phyloP scores from a whole-genome alignment of 257 asterid genomes.

The Solanum virginianum region DNA sequence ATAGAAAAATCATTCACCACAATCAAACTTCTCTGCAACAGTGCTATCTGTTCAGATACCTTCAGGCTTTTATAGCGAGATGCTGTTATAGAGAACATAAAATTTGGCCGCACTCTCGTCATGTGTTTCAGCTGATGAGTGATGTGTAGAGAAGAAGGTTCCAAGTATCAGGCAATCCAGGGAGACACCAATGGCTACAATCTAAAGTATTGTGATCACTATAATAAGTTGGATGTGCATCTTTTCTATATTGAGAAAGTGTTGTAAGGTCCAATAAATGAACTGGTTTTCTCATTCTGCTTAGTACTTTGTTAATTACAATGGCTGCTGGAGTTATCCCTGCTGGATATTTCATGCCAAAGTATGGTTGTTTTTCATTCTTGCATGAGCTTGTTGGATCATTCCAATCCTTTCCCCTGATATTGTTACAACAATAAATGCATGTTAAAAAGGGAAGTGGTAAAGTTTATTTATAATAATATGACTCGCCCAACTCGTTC shows the following conservation, averaged over 20 bases:
- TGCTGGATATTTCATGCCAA: slow-evolving; percentile 48
- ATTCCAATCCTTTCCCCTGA: slow-evolving; percentile 75
- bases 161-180: slow-evolving; percentile 97
- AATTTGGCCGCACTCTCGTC: not conserved
- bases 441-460: not conserved
- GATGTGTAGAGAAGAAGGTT: slow-evolving; percentile 57
- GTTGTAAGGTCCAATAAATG: slow-evolving; percentile 55
- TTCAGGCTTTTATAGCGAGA: not conserved
- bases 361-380: slow-evolving; percentile 48
- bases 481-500: not conserved
- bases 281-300: slow-evolving; percentile 70
- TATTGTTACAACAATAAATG: not conserved
- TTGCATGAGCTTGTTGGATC: slow-evolving; percentile 52
- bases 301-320: slow-evolving; percentile 64
- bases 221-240: slow-evolving; percentile 63
- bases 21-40: not conserved
- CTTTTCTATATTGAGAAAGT: slow-evolving; percentile 79
- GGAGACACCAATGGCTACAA: slow-evolving; percentile 98
- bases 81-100: not conserved
- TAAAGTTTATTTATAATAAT: not conserved
- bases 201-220: slow-evolving; percentile 55
- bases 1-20: not conserved
- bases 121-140: slow-evolving; percentile 23
- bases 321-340: slow-evolving; percentile 34
- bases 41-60: not conserved